These are phyloP conservation scores for Eucalyptus grandis DNA, from an alignment of 345 rosid genomes.

Conservation along the genomic window DNA sequence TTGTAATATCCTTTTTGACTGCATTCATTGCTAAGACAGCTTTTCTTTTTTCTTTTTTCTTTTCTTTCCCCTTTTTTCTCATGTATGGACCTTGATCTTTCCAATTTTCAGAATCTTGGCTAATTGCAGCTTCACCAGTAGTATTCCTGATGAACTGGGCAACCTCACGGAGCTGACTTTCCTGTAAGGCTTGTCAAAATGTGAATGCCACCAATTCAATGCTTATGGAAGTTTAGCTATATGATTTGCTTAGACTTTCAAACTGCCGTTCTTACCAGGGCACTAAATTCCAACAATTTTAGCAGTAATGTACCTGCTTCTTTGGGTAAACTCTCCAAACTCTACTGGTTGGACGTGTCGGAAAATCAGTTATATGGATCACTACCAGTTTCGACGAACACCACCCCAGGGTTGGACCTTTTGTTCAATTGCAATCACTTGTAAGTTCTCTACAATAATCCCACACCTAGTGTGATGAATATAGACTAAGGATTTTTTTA, in stretches of 20 bases:
- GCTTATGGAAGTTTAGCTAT: not conserved
- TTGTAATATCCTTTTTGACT: slow-evolving; percentile 21
- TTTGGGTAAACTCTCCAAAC: slow-evolving; percentile 18
- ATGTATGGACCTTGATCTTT: not conserved
- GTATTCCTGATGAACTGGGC: slow-evolving; percentile 71
- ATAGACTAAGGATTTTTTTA: not conserved
- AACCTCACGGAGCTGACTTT: slow-evolving; percentile 67
- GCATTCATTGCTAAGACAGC: not conserved
- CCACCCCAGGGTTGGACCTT: slow-evolving; percentile 29
- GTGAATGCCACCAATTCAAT: not conserved
- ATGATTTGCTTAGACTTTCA: not conserved
- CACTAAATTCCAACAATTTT: slow-evolving; percentile 30
- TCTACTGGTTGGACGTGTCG: slow-evolving; percentile 37
- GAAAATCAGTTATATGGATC: slow-evolving; percentile 24
- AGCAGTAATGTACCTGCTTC: slow-evolving; percentile 26
- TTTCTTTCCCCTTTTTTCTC: not conserved
- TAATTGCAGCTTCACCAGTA: slow-evolving; percentile 68
- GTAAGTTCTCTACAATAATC: slow-evolving; percentile 2
- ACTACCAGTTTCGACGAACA: slow-evolving; percentile 27
- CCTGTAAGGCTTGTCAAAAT: slow-evolving; percentile 42
- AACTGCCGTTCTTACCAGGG: slow-evolving; percentile 7
- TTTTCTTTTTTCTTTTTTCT: not conserved
- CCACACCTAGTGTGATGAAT: not conserved
- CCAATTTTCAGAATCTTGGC: slow-evolving; percentile 56
- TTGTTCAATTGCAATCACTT: slow-evolving; percentile 22